A percentile compares a stretch with the other conserved stretches of the same genome.
Evolutionary conservation across 225 moss, liverwort and hornwort genomes (phyloP).

Genomic region (Sphagnum tenellum): DNA sequence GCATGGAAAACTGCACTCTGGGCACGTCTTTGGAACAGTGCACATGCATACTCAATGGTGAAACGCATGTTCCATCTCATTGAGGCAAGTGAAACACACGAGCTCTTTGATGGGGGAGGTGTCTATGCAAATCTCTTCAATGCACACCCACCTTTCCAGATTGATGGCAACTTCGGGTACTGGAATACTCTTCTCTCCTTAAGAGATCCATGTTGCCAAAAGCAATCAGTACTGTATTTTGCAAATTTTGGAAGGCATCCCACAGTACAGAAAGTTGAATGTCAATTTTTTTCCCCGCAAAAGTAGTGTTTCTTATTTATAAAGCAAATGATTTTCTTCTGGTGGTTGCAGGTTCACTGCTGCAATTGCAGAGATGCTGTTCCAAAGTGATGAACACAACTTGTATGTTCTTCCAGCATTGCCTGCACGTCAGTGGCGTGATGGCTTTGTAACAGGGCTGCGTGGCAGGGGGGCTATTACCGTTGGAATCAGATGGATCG

Average conservation of each 20-base stretch:
- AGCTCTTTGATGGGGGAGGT: constrained; percentile 80
- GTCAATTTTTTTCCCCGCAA: neutral
- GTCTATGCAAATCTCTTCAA: constrained; percentile 82
- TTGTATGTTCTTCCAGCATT: constrained; percentile 81
- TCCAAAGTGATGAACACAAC: constrained; percentile 74
- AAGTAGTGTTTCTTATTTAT: neutral
- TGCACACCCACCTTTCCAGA: constrained; percentile 96
- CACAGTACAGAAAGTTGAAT: no score
- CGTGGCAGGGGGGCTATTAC: constrained; percentile 74
- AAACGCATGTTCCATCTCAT: constrained; percentile 74
- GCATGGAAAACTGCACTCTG: constrained; percentile 95
- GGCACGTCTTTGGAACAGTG: constrained; percentile 76
- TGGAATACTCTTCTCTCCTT: no score
- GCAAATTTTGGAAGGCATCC: no score
- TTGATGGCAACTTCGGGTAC: constrained; percentile 98
- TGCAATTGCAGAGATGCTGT: constrained; percentile 82
- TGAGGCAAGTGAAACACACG: constrained; percentile 49
- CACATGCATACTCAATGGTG: constrained; percentile 83
- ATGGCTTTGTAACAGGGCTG: constrained; percentile 61
- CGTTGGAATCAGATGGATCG: constrained; percentile 61
- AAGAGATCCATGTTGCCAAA: no score
- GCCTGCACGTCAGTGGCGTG: constrained; percentile 55
- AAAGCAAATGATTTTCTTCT: neutral
- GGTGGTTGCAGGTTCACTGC: constrained; percentile 61
- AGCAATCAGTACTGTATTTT: no score